A percentile compares a stretch with the other conserved stretches of the same genome.
These are phyloP conservation scores for Irpex rosettiformis DNA, from an alignment of 1,284 basidiomycete species.

Conservation along the genomic window DNA sequence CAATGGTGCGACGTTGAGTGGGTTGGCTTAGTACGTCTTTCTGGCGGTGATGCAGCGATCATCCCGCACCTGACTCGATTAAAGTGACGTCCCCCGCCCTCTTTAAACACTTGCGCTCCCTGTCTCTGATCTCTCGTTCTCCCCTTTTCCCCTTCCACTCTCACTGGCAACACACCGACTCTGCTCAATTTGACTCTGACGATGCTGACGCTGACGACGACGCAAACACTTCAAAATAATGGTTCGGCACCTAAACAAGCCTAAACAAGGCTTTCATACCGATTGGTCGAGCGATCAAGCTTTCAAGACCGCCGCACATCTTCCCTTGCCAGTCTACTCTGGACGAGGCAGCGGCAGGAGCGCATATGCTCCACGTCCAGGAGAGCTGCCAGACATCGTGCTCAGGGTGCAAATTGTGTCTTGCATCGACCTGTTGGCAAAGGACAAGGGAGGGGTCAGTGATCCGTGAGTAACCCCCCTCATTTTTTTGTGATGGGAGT, in stretches of 20 bases:
- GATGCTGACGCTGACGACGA: too few relatives aligned
- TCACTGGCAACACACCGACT: too few relatives aligned
- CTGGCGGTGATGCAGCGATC: too few relatives aligned
- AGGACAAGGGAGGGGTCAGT: conserved; percentile 62
- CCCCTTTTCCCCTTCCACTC: too few relatives aligned
- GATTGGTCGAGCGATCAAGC: conserved; percentile 43
- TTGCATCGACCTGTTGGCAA: conserved; percentile 57
- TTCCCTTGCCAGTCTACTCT: conserved; percentile 40
- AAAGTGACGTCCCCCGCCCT: too few relatives aligned
- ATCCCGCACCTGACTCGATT: too few relatives aligned
- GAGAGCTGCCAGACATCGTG: conserved; percentile 62
- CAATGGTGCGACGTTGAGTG: conserved; percentile 22
- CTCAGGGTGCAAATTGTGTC: conserved; percentile 65
- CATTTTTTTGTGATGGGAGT: background rate
- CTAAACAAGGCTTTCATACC: conserved; percentile 40
- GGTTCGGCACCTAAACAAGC: conserved; percentile 23
- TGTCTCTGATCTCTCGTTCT: too few relatives aligned
- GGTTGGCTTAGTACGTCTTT: background rate
- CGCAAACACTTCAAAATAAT: too few relatives aligned
- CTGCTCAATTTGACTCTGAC: too few relatives aligned
- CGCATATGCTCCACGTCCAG: conserved; percentile 47
- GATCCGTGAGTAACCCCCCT: conserved; percentile 59
- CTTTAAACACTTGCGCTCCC: too few relatives aligned
- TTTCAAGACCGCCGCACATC: conserved; percentile 41
- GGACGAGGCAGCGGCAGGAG: conserved; percentile 34